These are phyloP conservation scores for Corynespora cassiicola DNA, from an alignment of 2,329 filamentous ascomycete species.

Conservation along the genomic window DNA sequence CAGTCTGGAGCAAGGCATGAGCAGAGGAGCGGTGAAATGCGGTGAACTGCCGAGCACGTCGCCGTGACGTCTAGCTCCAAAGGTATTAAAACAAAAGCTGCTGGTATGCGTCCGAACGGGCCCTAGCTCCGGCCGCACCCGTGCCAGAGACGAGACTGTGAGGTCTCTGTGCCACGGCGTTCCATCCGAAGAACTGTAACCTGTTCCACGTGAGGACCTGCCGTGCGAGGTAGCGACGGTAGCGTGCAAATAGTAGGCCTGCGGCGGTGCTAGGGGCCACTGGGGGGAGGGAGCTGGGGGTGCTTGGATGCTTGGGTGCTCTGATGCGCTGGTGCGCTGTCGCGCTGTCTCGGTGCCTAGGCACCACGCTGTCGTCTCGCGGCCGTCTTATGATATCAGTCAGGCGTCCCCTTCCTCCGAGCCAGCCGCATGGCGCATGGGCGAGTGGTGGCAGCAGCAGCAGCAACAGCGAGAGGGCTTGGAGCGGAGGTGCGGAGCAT, in stretches of 20 bases:
- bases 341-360: constrained; percentile 38
- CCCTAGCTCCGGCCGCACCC: constrained; percentile 40
- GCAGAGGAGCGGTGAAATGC: constrained; percentile 36
- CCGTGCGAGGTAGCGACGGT: too few species aligned
- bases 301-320: too few species aligned
- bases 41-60: constrained; percentile 40
- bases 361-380: constrained; percentile 36
- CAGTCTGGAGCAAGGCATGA: constrained; percentile 1
- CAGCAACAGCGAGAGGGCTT: too few species aligned
- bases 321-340: too few species aligned
- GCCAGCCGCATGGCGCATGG: too few species aligned
- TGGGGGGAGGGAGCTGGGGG: too few species aligned
- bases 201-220: constrained; percentile 35
- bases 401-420: constrained; percentile 14
- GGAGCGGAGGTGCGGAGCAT: constrained; percentile 2
- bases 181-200: too few species aligned
- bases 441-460: too few species aligned
- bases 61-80: constrained; percentile 34
- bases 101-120: constrained; percentile 28
- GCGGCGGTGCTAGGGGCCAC: constrained; percentile 37
- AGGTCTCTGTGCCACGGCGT: constrained; percentile 20
- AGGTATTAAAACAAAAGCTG: constrained; percentile 25
- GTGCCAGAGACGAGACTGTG: constrained; percentile 21
- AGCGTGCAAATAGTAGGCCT: too few species aligned
- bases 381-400: constrained; percentile 21